Evolutionary conservation across 257 asterid species (phyloP).

Genomic region (Lycium barbarum): DNA sequence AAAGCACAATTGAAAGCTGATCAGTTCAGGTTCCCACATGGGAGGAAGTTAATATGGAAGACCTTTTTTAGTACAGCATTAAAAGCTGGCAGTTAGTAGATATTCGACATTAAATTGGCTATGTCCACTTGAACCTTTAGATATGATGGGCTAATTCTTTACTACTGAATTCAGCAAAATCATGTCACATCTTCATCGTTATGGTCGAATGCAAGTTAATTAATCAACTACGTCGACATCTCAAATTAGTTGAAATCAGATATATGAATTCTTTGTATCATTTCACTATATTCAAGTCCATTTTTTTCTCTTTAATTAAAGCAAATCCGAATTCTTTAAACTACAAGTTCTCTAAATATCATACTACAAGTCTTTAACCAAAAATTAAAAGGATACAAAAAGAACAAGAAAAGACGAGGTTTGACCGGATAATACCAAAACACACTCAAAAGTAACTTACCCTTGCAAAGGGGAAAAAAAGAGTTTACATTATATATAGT

Average conservation of each 20-base stretch:
- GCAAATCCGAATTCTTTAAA: neutral
- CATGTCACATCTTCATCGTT: neutral
- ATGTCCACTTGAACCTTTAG: neutral
- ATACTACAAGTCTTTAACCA: neutral
- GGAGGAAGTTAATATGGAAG: neutral
- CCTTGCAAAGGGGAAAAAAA: too few relatives aligned
- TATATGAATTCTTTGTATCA: neutral
- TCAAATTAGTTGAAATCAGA: neutral
- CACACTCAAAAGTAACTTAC: too few relatives aligned
- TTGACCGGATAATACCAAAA: neutral
- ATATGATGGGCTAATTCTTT: neutral
- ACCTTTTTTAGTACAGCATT: neutral
- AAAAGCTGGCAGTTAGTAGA: conserved; percentile 1
- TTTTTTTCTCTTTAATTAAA: neutral
- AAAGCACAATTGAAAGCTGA: too few relatives aligned
- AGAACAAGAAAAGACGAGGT: neutral
- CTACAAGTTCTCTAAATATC: neutral
- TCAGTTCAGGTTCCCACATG: neutral
- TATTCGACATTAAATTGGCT: conserved; percentile 5
- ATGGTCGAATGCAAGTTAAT: neutral
- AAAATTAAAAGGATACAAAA: too few relatives aligned
- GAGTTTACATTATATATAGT: too few relatives aligned
- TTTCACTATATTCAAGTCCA: neutral
- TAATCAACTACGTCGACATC: neutral
- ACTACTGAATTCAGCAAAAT: neutral